Conservation (phyloP, 768 basidiomycete species). For the Tricholoma sp. region DNA sequence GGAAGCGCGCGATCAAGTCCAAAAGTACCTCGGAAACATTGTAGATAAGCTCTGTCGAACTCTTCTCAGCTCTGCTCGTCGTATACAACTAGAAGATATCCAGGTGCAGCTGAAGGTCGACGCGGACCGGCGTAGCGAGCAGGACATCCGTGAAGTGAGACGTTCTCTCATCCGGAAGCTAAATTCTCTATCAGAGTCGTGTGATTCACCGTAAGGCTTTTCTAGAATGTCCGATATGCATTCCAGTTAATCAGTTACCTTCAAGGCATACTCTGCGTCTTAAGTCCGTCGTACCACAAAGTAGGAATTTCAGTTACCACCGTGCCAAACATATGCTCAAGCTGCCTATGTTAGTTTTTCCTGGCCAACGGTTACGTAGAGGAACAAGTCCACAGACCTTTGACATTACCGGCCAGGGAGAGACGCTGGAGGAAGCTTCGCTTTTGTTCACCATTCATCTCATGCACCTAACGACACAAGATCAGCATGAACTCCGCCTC, state of each 20-base stretch:
- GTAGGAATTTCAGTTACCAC: not conserved
- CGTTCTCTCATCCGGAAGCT: not conserved
- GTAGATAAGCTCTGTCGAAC: not conserved
- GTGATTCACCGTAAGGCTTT: not conserved
- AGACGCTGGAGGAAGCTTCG: constrained; percentile 9
- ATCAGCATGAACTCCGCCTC: constrained; percentile 21
- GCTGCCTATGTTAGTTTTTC: not conserved
- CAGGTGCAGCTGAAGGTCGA: not conserved
- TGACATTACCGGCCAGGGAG: not conserved
- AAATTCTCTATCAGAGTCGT: not conserved
- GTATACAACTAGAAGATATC: not conserved
- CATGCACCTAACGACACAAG: constrained; percentile 6
- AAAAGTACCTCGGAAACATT: not conserved
- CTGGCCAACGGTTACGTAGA: not conserved
- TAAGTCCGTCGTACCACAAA: not conserved
- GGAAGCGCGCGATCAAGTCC: not conserved
- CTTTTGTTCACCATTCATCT: constrained; percentile 9
- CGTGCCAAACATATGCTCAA: not conserved
- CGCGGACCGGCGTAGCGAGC: not conserved
- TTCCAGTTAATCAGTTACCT: not conserved
- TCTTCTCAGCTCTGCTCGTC: not conserved
- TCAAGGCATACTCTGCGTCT: not conserved
- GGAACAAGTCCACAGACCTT: not conserved
- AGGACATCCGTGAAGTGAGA: not conserved
- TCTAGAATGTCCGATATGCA: not conserved